Evolutionary conservation across 306 rosid genomes (phyloP).

Genomic region (Vigna trinervia): DNA sequence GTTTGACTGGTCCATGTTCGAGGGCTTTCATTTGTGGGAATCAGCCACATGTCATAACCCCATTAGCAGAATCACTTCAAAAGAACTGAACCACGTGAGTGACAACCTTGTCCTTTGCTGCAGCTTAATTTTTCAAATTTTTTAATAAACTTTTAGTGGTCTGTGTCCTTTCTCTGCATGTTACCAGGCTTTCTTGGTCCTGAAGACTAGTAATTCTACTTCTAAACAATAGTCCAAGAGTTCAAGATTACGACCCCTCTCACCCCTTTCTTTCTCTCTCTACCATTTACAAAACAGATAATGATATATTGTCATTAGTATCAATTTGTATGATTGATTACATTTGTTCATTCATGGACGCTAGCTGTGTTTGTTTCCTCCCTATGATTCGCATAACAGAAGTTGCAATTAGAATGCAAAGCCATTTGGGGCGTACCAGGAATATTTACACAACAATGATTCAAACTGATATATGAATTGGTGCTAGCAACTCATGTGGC

Average conservation of each 20-base stretch:
- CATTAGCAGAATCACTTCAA: slow-evolving; percentile 42
- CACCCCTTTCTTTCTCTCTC: slow-evolving; percentile 4
- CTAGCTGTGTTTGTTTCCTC: slow-evolving; percentile 6
- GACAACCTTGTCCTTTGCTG: slow-evolving; percentile 55
- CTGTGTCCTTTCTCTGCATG: slow-evolving; percentile 45
- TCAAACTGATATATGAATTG: background rate
- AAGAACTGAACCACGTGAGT: slow-evolving; percentile 59
- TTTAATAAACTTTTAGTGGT: background rate
- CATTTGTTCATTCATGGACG: background rate
- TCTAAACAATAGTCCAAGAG: slow-evolving; percentile 25
- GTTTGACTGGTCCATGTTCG: slow-evolving; percentile 54
- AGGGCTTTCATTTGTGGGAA: slow-evolving; percentile 38
- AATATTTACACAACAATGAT: background rate
- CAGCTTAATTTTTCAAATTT: background rate
- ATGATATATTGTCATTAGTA: background rate
- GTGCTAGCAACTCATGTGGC: background rate
- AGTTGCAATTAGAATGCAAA: slow-evolving; percentile 5
- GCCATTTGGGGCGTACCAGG: background rate
- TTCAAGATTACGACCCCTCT: slow-evolving; percentile 5
- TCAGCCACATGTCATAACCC: slow-evolving; percentile 56
- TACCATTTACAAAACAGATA: background rate
- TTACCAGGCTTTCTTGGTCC: slow-evolving; percentile 34
- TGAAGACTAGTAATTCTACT: slow-evolving; percentile 29
- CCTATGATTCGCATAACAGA: slow-evolving; percentile 30
- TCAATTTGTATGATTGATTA: background rate